Evolutionary conservation across 2,329 filamentous ascomycete species (phyloP).

Genomic region (Colletotrichum sp.): DNA sequence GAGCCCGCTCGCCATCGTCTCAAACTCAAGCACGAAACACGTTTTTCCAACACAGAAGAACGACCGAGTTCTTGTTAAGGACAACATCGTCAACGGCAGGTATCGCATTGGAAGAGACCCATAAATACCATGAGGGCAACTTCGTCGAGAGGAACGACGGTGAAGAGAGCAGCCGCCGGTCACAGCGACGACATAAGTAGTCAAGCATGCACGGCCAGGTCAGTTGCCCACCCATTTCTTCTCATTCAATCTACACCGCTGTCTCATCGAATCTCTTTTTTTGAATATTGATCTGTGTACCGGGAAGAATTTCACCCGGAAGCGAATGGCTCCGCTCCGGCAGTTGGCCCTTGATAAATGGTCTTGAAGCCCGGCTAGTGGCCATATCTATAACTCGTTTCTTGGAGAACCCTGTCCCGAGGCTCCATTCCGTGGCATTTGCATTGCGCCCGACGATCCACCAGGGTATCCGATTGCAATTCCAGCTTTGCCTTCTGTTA

Average conservation of each 20-base stretch:
- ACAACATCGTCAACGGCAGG: background rate
- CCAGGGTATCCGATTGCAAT: constrained; percentile 6
- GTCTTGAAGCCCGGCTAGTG: background rate
- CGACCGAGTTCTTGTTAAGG: background rate
- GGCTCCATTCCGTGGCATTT: background rate
- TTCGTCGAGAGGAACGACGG: background rate
- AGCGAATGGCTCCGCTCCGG: background rate
- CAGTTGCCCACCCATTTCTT: background rate
- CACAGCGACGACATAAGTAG: background rate
- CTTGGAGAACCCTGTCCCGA: background rate
- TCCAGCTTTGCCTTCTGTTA: background rate
- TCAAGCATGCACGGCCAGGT: background rate
- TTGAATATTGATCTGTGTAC: background rate
- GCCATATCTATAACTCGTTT: background rate
- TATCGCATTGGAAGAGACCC: background rate
- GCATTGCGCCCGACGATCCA: background rate
- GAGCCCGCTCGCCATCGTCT: background rate
- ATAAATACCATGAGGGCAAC: background rate
- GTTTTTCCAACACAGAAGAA: background rate
- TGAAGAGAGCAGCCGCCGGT: background rate
- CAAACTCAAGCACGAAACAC: background rate
- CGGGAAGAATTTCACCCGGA: background rate
- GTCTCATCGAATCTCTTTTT: background rate
- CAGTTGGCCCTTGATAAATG: background rate
- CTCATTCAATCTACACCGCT: background rate